Evolutionary conservation across 441 rosid genomes (phyloP).

Genomic region (Metrosideros polymorpha): DNA sequence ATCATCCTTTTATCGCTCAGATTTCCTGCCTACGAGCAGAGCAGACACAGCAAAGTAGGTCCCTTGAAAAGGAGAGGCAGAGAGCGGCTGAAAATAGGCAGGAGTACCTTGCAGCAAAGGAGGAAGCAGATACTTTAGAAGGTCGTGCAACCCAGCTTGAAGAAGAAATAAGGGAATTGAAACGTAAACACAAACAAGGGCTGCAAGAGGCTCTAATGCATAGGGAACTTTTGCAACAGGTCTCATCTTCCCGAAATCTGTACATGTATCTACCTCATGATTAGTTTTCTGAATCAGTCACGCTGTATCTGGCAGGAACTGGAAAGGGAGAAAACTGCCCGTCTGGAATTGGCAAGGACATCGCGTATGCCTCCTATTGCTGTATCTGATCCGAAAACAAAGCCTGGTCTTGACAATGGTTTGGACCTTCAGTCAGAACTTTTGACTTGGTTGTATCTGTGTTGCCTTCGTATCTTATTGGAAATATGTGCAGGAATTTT

Average conservation of each 20-base stretch:
- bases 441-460: neutral
- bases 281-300: constrained; percentile 5
- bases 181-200: constrained; percentile 83
- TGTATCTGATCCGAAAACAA: constrained; percentile 47
- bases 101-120: constrained; percentile 94
- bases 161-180: constrained; percentile 71
- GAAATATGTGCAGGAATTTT: constrained; percentile 44
- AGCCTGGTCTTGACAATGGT: constrained; percentile 75
- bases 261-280: neutral
- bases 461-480: neutral
- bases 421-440: constrained; percentile 1
- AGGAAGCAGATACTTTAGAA: constrained; percentile 92
- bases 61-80: constrained; percentile 98
- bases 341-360: constrained; percentile 74
- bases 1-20: constrained; percentile 26
- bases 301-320: constrained; percentile 48
- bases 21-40: constrained; percentile 96
- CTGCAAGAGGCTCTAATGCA: constrained; percentile 74
- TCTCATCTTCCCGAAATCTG: neutral
- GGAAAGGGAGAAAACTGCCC: constrained; percentile 82
- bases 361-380: constrained; percentile 34
- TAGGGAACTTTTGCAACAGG: constrained; percentile 86
- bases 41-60: constrained; percentile 82
- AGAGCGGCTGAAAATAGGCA: constrained; percentile 97
- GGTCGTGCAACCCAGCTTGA: constrained; percentile 86